phyloP scores from a whole-genome alignment of 1,284 basidiomycete species.

The Takashimella tepidaria region DNA sequence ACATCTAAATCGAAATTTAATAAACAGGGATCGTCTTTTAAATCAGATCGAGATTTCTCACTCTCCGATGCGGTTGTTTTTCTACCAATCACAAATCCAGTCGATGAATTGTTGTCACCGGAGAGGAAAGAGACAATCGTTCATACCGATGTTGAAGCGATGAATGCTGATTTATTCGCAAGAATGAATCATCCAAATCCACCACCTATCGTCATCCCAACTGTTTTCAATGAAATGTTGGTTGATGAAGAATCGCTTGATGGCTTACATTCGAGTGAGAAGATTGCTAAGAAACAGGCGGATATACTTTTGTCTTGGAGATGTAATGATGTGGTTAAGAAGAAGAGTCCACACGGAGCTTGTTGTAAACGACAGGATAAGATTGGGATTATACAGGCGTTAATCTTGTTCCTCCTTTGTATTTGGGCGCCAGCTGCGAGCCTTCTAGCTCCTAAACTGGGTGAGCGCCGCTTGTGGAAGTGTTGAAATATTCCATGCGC shows the following conservation, averaged over 20 bases:
- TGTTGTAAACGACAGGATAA: constrained; percentile 74
- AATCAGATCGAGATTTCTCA: constrained; percentile 6
- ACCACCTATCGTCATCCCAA: constrained; percentile 57
- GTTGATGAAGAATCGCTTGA: constrained; percentile 68
- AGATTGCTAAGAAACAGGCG: constrained; percentile 64
- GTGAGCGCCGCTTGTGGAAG: constrained; percentile 39
- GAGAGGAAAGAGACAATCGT: constrained; percentile 65
- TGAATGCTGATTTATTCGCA: constrained; percentile 76
- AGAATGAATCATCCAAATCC: constrained; percentile 53
- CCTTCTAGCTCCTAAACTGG: constrained; percentile 42
- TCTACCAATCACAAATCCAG: constrained; percentile 69
- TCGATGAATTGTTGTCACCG: constrained; percentile 62
- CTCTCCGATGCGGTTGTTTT: constrained; percentile 55
- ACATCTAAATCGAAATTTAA: too few relatives aligned
- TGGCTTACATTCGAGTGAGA: constrained; percentile 71
- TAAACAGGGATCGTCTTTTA: constrained; percentile 7
- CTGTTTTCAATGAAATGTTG: constrained; percentile 72
- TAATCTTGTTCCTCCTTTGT: constrained; percentile 55
- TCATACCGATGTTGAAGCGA: constrained; percentile 71
- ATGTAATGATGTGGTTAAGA: constrained; percentile 70
- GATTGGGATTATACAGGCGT: constrained; percentile 59
- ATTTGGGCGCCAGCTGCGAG: constrained; percentile 58
- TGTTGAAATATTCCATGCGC: too few relatives aligned
- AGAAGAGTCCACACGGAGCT: constrained; percentile 67
- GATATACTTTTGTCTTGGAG: constrained; percentile 71